Evolutionary conservation across 73 alveolate species (phyloP).

Genomic region (Uronychia binucleata): DNA sequence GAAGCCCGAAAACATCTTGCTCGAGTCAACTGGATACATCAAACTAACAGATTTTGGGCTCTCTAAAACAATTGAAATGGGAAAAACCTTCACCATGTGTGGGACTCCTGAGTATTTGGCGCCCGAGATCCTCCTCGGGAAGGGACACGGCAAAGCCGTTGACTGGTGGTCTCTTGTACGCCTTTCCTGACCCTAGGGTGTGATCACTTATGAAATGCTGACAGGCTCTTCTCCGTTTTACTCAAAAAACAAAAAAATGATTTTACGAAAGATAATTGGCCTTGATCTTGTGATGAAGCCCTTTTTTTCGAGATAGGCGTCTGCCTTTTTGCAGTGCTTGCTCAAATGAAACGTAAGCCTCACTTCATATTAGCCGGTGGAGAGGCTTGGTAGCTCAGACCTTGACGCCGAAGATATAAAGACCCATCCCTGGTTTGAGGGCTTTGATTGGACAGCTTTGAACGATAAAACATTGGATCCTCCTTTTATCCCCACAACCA

Average conservation of each 20-base stretch:
- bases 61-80: slow-evolving; percentile 57
- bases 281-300: slow-evolving; percentile 56
- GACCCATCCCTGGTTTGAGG: slow-evolving; percentile 43
- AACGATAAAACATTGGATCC: slow-evolving; percentile 41
- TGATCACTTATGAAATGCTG: slow-evolving; percentile 83
- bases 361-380: background rate
- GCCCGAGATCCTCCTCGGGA: slow-evolving; percentile 80
- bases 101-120: slow-evolving; percentile 96
- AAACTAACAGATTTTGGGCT: slow-evolving; percentile 94
- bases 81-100: slow-evolving; percentile 57
- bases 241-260: slow-evolving; percentile 71
- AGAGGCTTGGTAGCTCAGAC: slow-evolving; percentile 56
- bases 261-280: slow-evolving; percentile 62
- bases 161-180: slow-evolving; percentile 84
- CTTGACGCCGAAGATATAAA: slow-evolving; percentile 52
- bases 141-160: slow-evolving; percentile 81
- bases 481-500: slow-evolving; percentile 46
- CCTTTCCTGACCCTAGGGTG: slow-evolving; percentile 46
- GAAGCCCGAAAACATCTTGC: slow-evolving; percentile 93
- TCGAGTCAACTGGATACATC: slow-evolving; percentile 84
- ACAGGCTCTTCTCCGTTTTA: slow-evolving; percentile 93
- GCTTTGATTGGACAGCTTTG: slow-evolving; percentile 51
- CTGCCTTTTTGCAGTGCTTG: slow-evolving; percentile 29
- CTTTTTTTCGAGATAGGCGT: slow-evolving; percentile 59
- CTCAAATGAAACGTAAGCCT: slow-evolving; percentile 26